Conservation (phyloP, 148 eudicot genomes). For the Cornus controversa region DNA sequence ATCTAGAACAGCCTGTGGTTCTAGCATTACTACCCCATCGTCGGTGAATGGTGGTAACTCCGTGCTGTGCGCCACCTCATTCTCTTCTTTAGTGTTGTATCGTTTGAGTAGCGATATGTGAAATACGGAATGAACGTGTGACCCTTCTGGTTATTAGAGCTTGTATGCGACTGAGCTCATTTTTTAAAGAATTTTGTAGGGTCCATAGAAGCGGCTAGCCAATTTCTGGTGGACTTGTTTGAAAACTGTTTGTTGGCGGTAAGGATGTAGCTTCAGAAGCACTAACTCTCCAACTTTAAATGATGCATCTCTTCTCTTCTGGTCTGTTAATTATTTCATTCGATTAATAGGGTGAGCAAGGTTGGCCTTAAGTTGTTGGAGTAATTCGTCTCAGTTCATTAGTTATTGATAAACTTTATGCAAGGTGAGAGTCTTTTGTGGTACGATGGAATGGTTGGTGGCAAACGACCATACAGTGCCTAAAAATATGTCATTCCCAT, state of each 20-base stretch:
- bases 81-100: background rate
- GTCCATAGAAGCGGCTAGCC: too few species aligned
- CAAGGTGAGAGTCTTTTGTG: too few species aligned
- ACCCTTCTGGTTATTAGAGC: background rate
- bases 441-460: too few species aligned
- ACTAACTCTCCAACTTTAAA: background rate
- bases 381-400: background rate
- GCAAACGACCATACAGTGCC: background rate
- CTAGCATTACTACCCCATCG: background rate
- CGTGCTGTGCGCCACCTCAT: background rate
- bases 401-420: background rate
- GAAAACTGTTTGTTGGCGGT: too few species aligned
- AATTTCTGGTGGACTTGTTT: too few species aligned
- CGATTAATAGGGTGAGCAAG: background rate
- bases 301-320: background rate
- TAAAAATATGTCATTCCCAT: too few species aligned
- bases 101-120: background rate
- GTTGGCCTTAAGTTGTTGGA: background rate
- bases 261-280: background rate
- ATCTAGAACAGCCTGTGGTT: background rate
- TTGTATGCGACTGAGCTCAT: background rate
- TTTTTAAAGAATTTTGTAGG: background rate
- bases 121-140: background rate
- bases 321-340: background rate
- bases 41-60: background rate